Percentiles rank a stretch among this genome's conserved stretches.
Evolutionary conservation across 805 yeast species (phyloP).

Genomic region (Starmerella potacharoeniae): DNA sequence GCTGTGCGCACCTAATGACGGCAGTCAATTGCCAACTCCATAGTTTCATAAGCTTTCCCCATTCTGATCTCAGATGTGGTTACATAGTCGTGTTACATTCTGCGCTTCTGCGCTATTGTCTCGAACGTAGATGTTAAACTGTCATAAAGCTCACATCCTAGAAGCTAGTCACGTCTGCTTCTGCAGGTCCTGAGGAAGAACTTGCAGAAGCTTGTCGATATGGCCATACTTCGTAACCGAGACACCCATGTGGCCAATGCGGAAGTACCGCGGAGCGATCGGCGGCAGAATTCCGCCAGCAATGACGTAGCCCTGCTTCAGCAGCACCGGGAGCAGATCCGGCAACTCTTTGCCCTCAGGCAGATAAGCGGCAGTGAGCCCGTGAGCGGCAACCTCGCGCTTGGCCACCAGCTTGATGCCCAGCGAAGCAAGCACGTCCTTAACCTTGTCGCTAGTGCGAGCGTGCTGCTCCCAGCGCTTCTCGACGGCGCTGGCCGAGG

Average conservation of each 20-base stretch:
- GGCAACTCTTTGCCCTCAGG: conserved; percentile 64
- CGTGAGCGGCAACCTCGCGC: conserved; percentile 63
- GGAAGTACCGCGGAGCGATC: conserved; percentile 68
- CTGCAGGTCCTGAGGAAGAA: conserved; percentile 4
- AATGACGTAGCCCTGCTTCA: conserved; percentile 56
- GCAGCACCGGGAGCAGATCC: conserved; percentile 46
- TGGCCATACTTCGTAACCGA: conserved; percentile 51
- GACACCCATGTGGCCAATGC: conserved; percentile 95
- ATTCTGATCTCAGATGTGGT: too few species aligned
- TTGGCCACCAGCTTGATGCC: conserved; percentile 65
- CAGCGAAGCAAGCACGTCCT: conserved; percentile 41
- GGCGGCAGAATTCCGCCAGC: conserved; percentile 88
- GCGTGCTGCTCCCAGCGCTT: conserved; percentile 54
- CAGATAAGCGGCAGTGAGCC: conserved; percentile 73
- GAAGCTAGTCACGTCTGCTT: not conserved
- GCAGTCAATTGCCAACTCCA: too few species aligned
- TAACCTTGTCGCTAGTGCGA: conserved; percentile 52
- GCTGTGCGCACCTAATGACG: too few species aligned
- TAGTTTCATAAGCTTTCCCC: too few species aligned
- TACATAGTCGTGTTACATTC: not conserved
- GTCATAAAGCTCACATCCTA: not conserved
- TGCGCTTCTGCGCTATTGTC: too few species aligned
- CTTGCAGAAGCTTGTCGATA: conserved; percentile 37
- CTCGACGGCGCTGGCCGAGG: conserved; percentile 36
- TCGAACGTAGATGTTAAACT: too few species aligned